Evolutionary conservation across 306 rosid species (phyloP), one percentile per base, ranked within the genome.

Genomic region (Crotalaria pallida): DNA sequence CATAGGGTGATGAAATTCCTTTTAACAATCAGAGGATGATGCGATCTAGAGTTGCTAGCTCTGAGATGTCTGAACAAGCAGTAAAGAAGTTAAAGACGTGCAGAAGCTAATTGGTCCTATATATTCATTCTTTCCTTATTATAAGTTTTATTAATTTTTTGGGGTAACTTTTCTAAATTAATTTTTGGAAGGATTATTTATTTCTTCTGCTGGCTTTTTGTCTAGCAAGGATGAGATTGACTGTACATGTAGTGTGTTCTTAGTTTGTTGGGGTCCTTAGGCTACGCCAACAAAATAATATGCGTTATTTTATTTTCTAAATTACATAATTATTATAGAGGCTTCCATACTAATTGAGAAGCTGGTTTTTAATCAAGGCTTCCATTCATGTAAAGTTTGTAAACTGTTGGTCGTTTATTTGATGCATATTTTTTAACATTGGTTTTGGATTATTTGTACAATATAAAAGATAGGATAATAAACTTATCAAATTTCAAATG

Each of bases 281-380:
- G 62, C 82, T 73, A 65, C 38, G 83, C 86, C 86, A 73, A 67
- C 86, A 64, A 71, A 82, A 84, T 78, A 82, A 76, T 62, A 71
- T 78, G 74, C 77, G 67, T 65, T 47, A 31, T 67, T 65, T 64
- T 76, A 80, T 53, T 75, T 71, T 36, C 66, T 67, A 65, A 56
- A 76, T 67, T 71, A 80, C 82, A 67, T 79, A 51, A 51, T 58
- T 49, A 55, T 68, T 49, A 55, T 68, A 69, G 83, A 85, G 88
- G 89, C 86, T 87, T 87, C 91, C 89, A 84, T 80, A 68, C 74
- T 75, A 58, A 82, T 76, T 81, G 85, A 75, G 91, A 88, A 90
- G 91, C 87, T 80, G 88, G 77, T 79, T 86, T 80, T 73, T 48
- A 58, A 70, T 75, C 44, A 58, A 77, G 70, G 82, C 82, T 85